Evolutionary conservation across 202 grass and related monocot genomes (phyloP), one percentile per base, ranked within the genome.

Genomic region (Zoysia matrella): DNA sequence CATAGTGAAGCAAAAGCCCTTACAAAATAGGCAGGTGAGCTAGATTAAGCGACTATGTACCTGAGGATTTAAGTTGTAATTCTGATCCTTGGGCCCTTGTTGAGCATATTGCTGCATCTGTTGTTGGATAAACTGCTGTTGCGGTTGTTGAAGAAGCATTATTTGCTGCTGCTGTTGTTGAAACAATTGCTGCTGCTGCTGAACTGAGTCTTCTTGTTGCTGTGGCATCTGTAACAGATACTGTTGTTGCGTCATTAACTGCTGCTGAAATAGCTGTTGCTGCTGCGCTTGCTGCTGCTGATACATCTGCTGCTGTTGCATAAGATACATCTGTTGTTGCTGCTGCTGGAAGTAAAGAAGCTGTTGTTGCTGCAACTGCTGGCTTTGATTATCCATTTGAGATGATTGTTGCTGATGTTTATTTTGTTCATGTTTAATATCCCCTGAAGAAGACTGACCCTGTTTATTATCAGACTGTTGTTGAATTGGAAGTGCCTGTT

Each of bases 341-440:
- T 83, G 71, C 78, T 90, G 91, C 63, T 92, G 87, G 64, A 72
- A 79, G 73, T 82, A 84, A 72, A 76, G 52, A 50, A 73, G 30
- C 13, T 91, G 85, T 15, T 91, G 89, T 69, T 91, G 89, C 86
- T 89, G 89, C 48, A 82, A 83, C 8, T 86, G 62, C 14, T 91
- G 84, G 70, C 63, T 90, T 71, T 85, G 82, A 69, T 87, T 72
- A 72, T 86, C 74, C 13, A 80, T 76, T 83, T 81, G 82, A 79
- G 88, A 72, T 80, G 85, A 57, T 56, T 79, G 74, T 52, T 67
- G 74, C 58, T 76, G 55, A 63, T 71, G 75, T 67, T 71, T 86
- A 86, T 82, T 62, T 60, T 86, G 69, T 65, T 68, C 77, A 74
- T 50, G 66, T 55, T 87, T 78, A 54, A 53, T 54, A 73, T 85